Percentiles rank a stretch among this genome's conserved stretches.
phyloP scores from a whole-genome alignment of 164 flowering plant species.

The Magnolia kwangsiensis region DNA sequence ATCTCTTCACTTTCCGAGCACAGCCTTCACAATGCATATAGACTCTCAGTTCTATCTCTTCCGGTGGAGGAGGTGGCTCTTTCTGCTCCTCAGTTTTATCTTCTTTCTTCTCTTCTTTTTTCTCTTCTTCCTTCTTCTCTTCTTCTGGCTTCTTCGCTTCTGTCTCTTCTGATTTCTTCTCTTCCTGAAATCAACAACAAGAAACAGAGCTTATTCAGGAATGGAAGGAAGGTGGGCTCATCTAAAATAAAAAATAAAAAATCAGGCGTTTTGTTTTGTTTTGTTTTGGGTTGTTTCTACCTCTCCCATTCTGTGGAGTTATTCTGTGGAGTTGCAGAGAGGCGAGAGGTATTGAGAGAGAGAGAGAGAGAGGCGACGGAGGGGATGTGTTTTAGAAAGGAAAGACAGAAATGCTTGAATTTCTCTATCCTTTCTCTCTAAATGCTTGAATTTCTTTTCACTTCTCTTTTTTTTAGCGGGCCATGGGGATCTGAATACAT shows the following conservation, averaged over 20 bases:
- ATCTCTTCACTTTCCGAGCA: constrained; percentile 59
- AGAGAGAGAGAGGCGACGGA: no score
- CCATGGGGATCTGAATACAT: no score
- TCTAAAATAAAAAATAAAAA: no score
- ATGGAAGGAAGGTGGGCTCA: not conserved
- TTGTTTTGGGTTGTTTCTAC: no score
- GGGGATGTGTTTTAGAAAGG: no score
- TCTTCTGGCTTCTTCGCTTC: constrained; percentile 9
- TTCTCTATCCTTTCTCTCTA: no score
- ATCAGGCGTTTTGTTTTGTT: no score
- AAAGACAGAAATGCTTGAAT: no score
- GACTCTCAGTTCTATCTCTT: constrained; percentile 54
- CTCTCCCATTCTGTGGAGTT: not conserved
- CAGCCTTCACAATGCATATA: constrained; percentile 93
- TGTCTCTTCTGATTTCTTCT: constrained; percentile 1
- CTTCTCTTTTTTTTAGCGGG: no score
- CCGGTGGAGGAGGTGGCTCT: constrained; percentile 53
- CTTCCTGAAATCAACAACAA: not conserved
- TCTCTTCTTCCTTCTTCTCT: constrained; percentile 21
- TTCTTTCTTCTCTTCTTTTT: constrained; percentile 5
- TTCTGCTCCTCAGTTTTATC: constrained; percentile 24
- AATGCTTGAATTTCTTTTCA: no score
- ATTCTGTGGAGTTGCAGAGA: not conserved
- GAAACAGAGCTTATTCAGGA: not conserved
- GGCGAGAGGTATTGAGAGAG: not conserved